phyloP scores from a whole-genome alignment of 805 yeast genomes.

The Yarrowia phangngaensis region DNA sequence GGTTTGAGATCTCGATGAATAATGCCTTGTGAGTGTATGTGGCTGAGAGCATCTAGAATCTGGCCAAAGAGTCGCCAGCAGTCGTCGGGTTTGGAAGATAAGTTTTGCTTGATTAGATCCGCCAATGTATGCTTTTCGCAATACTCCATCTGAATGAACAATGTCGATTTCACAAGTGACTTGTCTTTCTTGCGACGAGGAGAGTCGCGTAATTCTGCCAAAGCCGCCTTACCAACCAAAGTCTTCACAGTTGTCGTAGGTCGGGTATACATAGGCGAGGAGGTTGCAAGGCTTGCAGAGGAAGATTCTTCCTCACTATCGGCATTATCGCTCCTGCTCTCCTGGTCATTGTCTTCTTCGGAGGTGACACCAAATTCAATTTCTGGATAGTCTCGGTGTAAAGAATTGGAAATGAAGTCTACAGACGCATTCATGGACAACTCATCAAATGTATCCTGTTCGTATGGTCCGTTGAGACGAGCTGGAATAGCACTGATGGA shows the following conservation, averaged over 20 bases:
- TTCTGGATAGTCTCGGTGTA: conserved; percentile 31
- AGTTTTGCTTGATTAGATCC: conserved; percentile 75
- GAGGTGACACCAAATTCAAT: conserved; percentile 33
- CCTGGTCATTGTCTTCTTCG: conserved; percentile 28
- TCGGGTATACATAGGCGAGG: conserved; percentile 2
- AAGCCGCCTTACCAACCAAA: conserved; percentile 18
- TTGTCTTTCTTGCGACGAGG: conserved; percentile 22
- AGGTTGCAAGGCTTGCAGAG: not conserved
- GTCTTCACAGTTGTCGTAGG: conserved; percentile 19
- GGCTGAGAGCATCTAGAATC: conserved; percentile 80
- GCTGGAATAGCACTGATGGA: conserved; percentile 16
- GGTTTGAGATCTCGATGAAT: conserved; percentile 96
- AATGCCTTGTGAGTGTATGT: conserved; percentile 89
- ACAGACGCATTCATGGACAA: conserved; percentile 31
- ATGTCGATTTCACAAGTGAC: conserved; percentile 52
- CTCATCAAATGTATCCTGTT: conserved; percentile 23
- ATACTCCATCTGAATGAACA: conserved; percentile 97
- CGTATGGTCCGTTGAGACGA: conserved; percentile 2
- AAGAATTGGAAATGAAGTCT: conserved; percentile 35
- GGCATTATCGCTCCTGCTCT: conserved; percentile 15
- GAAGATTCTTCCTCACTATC: conserved; percentile 18
- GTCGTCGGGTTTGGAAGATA: conserved; percentile 66
- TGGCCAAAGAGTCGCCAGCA: conserved; percentile 90
- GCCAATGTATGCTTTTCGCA: conserved; percentile 90
- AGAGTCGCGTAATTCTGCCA: conserved; percentile 18